Percentiles rank a stretch among this genome's conserved stretches.
These are phyloP conservation scores for Solanum neorickii DNA, from an alignment of 257 asterid genomes.

Conservation along the genomic window DNA sequence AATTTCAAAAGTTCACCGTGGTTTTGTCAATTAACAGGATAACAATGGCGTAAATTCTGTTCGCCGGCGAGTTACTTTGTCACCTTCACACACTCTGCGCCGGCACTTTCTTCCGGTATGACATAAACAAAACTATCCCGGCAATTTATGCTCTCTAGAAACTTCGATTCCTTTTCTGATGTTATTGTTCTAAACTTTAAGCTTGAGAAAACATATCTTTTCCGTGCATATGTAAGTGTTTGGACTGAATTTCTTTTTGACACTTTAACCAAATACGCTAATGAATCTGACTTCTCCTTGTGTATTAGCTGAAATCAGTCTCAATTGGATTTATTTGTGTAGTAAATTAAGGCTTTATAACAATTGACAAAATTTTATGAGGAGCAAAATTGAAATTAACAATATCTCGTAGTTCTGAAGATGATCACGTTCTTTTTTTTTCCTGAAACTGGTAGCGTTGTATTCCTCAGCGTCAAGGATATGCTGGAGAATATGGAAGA, in stretches of 20 bases:
- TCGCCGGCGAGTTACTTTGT: neutral
- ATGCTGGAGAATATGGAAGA: neutral
- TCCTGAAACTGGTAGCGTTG: neutral
- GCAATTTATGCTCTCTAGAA: neutral
- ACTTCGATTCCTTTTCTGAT: neutral
- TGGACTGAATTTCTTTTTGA: neutral
- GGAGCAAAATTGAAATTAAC: neutral
- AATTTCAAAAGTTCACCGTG: neutral
- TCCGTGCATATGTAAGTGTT: neutral
- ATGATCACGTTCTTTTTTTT: neutral
- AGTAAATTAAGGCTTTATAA: neutral
- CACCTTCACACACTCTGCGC: neutral
- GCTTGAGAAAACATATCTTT: neutral
- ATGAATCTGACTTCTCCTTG: neutral
- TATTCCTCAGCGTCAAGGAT: neutral
- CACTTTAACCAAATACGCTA: neutral
- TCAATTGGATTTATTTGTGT: neutral
- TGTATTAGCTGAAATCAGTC: neutral
- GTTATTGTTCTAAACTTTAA: neutral
- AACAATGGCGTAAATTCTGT: neutral
- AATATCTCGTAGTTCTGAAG: neutral
- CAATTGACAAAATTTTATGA: neutral
- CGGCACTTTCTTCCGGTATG: neutral
- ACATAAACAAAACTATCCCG: neutral
- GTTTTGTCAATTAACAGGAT: neutral